Base-by-base conservation (phyloP, 352 stramenopile species). In the Globisporangium alternatum region DNA sequence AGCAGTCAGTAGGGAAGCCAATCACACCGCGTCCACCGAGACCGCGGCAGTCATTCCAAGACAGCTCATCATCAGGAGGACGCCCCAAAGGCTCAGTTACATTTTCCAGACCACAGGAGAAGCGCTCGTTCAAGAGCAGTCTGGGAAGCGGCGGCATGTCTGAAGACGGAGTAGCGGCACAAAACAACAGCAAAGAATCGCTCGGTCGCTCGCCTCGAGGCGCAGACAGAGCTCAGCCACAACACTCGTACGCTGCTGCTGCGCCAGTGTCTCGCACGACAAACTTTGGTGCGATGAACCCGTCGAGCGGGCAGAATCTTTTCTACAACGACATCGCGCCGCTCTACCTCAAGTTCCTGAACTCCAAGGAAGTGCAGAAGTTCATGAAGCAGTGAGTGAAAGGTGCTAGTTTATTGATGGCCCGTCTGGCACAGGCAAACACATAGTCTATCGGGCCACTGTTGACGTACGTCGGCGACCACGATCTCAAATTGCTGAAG, bases 291-390 rank as follows among this genome's bases (percentile, higher is more conserved):
- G 5, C 21, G 0, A 56, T 53, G 57, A 65, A 44, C 33, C 58
- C 51, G 19, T 48, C 74, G 9, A 70, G 57, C 17, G 72, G 69
- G 0, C 68, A 65, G 8, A 89, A 83, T 60, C 75, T 86, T 7
- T 87, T 92, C 25, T 88, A 92, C 72, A 77, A 85, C 56, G 81
- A 90, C 60, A 90, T 92, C 48, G 71, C 79, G 17, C 83, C 83
- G 6, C 70, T 89, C 31, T 92, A 92, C 44, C 75, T 82, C 7
- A 89, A 89, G 66, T 89, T 92, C 33, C 56, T 92, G 21, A 85
- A 81, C 28, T 89, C 83, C 12, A 85, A 84, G 10, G 80, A 89
- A 31, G 80, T 82, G 44, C 77, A 89, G 54, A 78, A 74, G 30
- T 71, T 76, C 64, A 70, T 81, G 63, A 84, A 86, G 31, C 72